Evolutionary conservation across 768 basidiomycete species (phyloP), one percentile per base, ranked within the genome.

Genomic region (Sarcomyxa edulis): DNA sequence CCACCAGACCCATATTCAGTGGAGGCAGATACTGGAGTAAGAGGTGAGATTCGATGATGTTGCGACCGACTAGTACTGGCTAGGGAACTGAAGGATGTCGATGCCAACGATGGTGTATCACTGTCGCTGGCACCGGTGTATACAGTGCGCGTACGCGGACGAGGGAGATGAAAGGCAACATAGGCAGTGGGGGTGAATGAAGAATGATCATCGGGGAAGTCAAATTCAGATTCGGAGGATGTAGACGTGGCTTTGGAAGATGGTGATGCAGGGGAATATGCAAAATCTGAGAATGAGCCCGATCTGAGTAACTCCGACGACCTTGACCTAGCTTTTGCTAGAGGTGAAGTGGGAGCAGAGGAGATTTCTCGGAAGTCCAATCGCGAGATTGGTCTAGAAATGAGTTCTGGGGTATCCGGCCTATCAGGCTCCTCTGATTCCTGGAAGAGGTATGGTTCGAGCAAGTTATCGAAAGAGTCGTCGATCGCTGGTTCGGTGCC

Each of bases 71-170:
- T 35, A 15, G 39, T 42, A 36, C 54, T 54, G 22, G 54, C 48
- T 3, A 52, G 51, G 4, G 68, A 69, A 37, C 64, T 66, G 40
- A 48, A 53, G 2, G 68, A 69, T 6, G 47, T 55, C 20, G 65
- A 70, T 34, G 62, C 57, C 35, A 76, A 57, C 7, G 74, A 71
- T n/a, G 71, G 71, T n/a, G 65, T 66, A 41, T 72, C 69, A 35
- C 65, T 68, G 42, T 65, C 65, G 38, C 63, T 59, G 14, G 51
- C 38, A 28, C 60, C 56, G 16, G 60, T 50, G 19, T 55, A 42
- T 5, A 52, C 49, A 26, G 53, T 39, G 15, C 59, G 58, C 18
- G 26, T 4, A 24, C 64, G 64, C 6, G 46, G 37, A 31, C 54
- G 58, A 25, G 66, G 61, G 23, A 62, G 48, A 38, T 62, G 62